phyloP scores from a whole-genome alignment of 2,329 filamentous ascomycete genomes.

The Chaetomiaceae sp. region DNA sequence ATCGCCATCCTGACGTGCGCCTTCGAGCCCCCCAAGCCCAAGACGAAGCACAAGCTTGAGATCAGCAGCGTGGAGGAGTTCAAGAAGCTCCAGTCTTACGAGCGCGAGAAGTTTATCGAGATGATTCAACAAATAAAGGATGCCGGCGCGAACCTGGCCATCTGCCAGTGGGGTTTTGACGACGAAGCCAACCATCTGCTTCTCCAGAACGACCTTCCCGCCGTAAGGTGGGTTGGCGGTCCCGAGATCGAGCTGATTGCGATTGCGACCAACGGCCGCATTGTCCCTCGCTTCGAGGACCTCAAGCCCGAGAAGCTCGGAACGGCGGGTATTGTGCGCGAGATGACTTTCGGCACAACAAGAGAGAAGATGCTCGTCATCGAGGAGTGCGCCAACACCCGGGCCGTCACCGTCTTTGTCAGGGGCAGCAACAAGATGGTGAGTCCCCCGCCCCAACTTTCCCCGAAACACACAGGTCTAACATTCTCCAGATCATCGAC shows the following conservation, averaged over 20 bases:
- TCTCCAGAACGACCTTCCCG: conserved; percentile 91
- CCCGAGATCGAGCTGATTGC: conserved; percentile 98
- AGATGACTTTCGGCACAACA: conserved; percentile 96
- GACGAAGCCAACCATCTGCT: conserved; percentile 98
- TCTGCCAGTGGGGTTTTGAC: conserved; percentile 99
- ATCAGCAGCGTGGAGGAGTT: conserved; percentile 97
- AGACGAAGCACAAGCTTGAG: conserved; percentile 99
- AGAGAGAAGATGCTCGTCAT: conserved; percentile 99
- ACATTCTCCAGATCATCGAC: conserved; percentile 76
- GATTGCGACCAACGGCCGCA: conserved; percentile 96
- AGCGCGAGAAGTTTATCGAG: conserved; percentile 92
- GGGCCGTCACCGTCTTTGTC: conserved; percentile 94
- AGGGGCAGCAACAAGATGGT: conserved; percentile 99
- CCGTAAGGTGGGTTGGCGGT: conserved; percentile 95
- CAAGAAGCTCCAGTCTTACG: conserved; percentile 94
- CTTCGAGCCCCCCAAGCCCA: conserved; percentile 98
- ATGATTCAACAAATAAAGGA: conserved; percentile 99
- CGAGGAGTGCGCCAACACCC: conserved; percentile 96
- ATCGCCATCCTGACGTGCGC: conserved; percentile 96
- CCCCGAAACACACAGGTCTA: conserved; percentile 15
- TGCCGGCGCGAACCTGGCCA: conserved; percentile 92
- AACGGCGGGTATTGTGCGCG: conserved; percentile 79
- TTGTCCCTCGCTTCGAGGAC: conserved; percentile 96
- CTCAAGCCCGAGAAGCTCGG: conserved; percentile 87
- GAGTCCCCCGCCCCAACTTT: conserved; percentile 30